These are phyloP conservation scores for Blastocystis sp. DNA, from an alignment of 352 stramenopile genomes.

Conservation along the genomic window DNA sequence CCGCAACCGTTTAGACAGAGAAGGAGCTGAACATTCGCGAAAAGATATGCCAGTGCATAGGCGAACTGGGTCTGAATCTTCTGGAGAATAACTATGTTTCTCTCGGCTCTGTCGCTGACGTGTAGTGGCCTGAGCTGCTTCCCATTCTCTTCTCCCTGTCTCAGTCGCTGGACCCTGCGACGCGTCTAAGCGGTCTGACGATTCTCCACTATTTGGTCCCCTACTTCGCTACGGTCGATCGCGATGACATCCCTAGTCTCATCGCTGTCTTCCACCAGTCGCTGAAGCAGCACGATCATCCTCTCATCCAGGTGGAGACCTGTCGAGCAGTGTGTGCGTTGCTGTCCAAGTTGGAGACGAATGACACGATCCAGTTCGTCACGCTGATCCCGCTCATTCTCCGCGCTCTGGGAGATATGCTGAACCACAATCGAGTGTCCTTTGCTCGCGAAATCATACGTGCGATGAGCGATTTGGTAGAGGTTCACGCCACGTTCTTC, in stretches of 20 bases:
- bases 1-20: neutral
- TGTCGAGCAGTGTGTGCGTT: slow-evolving; percentile 27
- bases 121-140: slow-evolving; percentile 54
- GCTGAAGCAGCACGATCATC: slow-evolving; percentile 37
- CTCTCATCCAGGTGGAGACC: slow-evolving; percentile 56
- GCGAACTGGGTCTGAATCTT: slow-evolving; percentile 40
- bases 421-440: neutral
- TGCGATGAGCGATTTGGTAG: slow-evolving; percentile 26
- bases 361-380: slow-evolving; percentile 33
- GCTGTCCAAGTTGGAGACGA: slow-evolving; percentile 22
- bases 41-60: slow-evolving; percentile 58
- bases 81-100: neutral
- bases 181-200: slow-evolving; percentile 1
- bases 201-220: slow-evolving; percentile 39
- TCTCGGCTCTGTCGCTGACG: neutral
- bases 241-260: slow-evolving; percentile 54
- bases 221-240: slow-evolving; percentile 3
- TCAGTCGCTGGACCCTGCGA: slow-evolving; percentile 51
- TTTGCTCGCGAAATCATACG: slow-evolving; percentile 49
- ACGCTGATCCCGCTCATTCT: slow-evolving; percentile 59
- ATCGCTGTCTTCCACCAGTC: slow-evolving; percentile 16
- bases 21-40: slow-evolving; percentile 57
- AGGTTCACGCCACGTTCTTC: slow-evolving; percentile 57
- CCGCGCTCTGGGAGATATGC: slow-evolving; percentile 24
- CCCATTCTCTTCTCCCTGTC: slow-evolving; percentile 37